A percentile compares a stretch with the other conserved stretches of the same genome.
Evolutionary conservation across 164 flowering plant genomes (phyloP).

Genomic region (Berberis vulgaris): DNA sequence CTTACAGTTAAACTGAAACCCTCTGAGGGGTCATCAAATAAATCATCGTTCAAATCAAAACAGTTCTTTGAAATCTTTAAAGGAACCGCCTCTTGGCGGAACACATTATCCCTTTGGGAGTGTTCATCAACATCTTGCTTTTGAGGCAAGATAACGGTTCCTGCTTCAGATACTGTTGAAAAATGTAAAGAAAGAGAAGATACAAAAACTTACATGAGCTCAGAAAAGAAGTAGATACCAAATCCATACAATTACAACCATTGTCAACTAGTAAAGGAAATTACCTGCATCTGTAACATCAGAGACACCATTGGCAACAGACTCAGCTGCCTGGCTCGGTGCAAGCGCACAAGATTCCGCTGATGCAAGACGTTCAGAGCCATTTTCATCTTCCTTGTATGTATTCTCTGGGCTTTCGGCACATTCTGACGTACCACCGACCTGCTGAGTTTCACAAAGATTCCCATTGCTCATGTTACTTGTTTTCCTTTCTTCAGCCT

Average conservation of each 20-base stretch:
- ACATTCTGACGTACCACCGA: slow-evolving; percentile 17
- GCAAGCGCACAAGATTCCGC: slow-evolving; percentile 86
- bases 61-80: too few species aligned
- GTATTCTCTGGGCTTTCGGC: slow-evolving; percentile 6
- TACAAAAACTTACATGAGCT: not conserved
- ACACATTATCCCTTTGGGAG: too few species aligned
- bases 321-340: slow-evolving; percentile 66
- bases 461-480: slow-evolving; percentile 16
- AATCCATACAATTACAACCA: not conserved
- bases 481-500: slow-evolving; percentile 19
- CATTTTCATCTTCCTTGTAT: slow-evolving; percentile 20
- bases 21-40: too few species aligned
- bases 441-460: slow-evolving; percentile 33
- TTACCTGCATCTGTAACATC: slow-evolving; percentile 64
- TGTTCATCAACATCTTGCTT: too few species aligned
- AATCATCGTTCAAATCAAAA: too few species aligned
- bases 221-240: not conserved
- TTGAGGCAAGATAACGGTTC: too few species aligned
- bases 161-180: too few species aligned
- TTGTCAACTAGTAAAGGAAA: not conserved
- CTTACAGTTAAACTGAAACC: not conserved
- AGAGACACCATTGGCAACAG: slow-evolving; percentile 58
- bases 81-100: too few species aligned
- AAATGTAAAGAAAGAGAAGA: not conserved
- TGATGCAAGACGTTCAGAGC: slow-evolving; percentile 34